Conservation (phyloP, 495 filamentous ascomycete genomes). For the Aspergillus mulundensis region DNA sequence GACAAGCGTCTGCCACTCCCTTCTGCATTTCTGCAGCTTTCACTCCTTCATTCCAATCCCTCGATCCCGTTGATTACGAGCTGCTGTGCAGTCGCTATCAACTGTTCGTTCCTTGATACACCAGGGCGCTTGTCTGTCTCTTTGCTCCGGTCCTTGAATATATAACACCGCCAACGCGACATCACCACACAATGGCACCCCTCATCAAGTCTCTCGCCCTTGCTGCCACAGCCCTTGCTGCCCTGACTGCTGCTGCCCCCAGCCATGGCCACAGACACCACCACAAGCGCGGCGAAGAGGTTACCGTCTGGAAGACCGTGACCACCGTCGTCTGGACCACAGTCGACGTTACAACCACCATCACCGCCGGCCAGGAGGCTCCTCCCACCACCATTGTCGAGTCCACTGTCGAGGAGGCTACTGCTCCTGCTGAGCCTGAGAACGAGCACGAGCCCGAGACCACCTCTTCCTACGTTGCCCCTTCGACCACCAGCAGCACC, state of each 20-base stretch:
- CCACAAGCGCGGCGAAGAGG: conserved; percentile 36
- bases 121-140: conserved; percentile 12
- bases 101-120: conserved; percentile 12
- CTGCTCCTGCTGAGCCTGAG: conserved; percentile 7
- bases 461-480: conserved; percentile 2
- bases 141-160: not conserved
- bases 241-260: conserved; percentile 33
- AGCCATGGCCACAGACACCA: conserved; percentile 16
- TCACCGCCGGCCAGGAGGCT: conserved; percentile 16
- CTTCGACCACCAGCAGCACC: conserved; percentile 8
- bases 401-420: conserved; percentile 9
- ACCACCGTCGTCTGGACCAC: conserved; percentile 34
- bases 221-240: conserved; percentile 37
- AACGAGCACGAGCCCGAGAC: conserved; percentile 16
- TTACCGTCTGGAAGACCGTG: conserved; percentile 28
- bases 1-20: conserved; percentile 13
- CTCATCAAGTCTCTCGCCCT: conserved; percentile 42
- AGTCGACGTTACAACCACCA: conserved; percentile 41
- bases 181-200: conserved; percentile 35
- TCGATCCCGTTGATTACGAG: conserved; percentile 6
- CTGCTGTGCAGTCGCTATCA: conserved; percentile 39
- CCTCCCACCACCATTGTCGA: conserved; percentile 11
- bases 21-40: conserved; percentile 14
- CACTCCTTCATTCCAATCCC: conserved; percentile 20
- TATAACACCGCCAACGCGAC: conserved; percentile 14